Evolutionary conservation across 1,284 basidiomycete species (phyloP).

Genomic region (Ustilago cynodontis): DNA sequence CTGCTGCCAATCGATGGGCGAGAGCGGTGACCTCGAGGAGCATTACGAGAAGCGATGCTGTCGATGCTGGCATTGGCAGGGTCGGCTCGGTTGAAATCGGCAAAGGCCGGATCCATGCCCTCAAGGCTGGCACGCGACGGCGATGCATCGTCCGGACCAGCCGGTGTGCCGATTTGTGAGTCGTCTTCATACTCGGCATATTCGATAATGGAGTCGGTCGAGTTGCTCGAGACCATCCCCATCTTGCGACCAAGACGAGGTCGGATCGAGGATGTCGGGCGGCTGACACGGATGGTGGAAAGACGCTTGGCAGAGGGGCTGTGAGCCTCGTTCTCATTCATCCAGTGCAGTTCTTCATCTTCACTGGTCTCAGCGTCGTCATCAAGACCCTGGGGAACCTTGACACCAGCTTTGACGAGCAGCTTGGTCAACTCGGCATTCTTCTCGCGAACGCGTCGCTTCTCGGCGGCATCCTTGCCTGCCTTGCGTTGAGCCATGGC

Average conservation of each 20-base stretch:
- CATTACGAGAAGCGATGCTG: conserved; percentile 23
- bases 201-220: conserved; percentile 53
- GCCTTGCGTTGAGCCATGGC: conserved; percentile 63
- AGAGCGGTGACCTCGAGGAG: conserved; percentile 34
- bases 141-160: conserved; percentile 41
- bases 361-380: conserved; percentile 59
- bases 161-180: conserved; percentile 29
- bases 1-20: conserved; percentile 50
- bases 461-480: conserved; percentile 63
- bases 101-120: conserved; percentile 61
- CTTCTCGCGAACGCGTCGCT: conserved; percentile 63
- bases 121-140: conserved; percentile 56
- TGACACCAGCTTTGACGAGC: conserved; percentile 58
- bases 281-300: conserved; percentile 32
- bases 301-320: conserved; percentile 41
- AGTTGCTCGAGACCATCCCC: conserved; percentile 45
- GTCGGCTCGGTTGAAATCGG: conserved; percentile 40
- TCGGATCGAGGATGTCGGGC: conserved; percentile 24
- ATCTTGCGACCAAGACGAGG: conserved; percentile 41
- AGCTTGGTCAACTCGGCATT: conserved; percentile 56
- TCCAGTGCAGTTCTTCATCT: conserved; percentile 50
- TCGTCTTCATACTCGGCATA: conserved; percentile 46
- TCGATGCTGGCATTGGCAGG: conserved; percentile 37
- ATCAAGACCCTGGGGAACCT: conserved; percentile 52
- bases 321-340: conserved; percentile 35